Evolutionary conservation across 2,329 filamentous ascomycete genomes (phyloP).

Genomic region (Aspergillus tubingensis): DNA sequence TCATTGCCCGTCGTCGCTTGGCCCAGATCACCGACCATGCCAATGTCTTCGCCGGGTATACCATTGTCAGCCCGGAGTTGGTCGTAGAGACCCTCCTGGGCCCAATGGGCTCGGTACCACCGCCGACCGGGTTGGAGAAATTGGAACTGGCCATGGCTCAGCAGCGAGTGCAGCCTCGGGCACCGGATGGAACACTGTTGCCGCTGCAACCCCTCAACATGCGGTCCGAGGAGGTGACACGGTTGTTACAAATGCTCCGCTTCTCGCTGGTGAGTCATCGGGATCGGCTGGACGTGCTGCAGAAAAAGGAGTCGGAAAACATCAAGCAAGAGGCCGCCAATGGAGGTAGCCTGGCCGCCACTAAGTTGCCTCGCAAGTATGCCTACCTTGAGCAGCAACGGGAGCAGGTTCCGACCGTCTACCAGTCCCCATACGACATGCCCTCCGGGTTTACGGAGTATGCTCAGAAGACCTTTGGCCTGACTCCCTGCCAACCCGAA

Average conservation of each 20-base stretch:
- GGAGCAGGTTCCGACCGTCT: slow-evolving; percentile 40
- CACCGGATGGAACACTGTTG: slow-evolving; percentile 41
- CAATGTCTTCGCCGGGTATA: slow-evolving; percentile 48
- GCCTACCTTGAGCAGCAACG: slow-evolving; percentile 44
- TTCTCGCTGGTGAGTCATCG: slow-evolving; percentile 46
- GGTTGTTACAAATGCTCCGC: slow-evolving; percentile 46
- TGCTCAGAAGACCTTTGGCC: slow-evolving; percentile 41
- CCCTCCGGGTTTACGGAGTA: slow-evolving; percentile 46
- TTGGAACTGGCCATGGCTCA: slow-evolving; percentile 48
- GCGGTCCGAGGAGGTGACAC: slow-evolving; percentile 46
- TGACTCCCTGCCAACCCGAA: slow-evolving; percentile 37
- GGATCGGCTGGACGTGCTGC: slow-evolving; percentile 41
- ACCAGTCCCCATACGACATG: slow-evolving; percentile 48
- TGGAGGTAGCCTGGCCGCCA: slow-evolving; percentile 30
- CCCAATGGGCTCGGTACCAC: slow-evolving; percentile 43
- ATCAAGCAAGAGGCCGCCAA: slow-evolving; percentile 36
- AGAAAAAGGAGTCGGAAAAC: slow-evolving; percentile 41
- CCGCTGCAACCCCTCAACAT: slow-evolving; percentile 45
- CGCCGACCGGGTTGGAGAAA: slow-evolving; percentile 46
- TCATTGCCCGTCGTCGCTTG: slow-evolving; percentile 45
- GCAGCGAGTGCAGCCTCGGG: slow-evolving; percentile 43
- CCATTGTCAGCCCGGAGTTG: slow-evolving; percentile 46
- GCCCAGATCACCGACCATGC: slow-evolving; percentile 49
- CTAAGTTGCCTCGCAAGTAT: slow-evolving; percentile 41
- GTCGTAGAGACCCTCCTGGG: slow-evolving; percentile 47